Evolutionary conservation across 78 protist species (phyloP).

Genomic region (Dictyostelium discoideum): dicty_2.7 NC_007090.3:4649501-4650000

Average conservation of each 20-base stretch:
- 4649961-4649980: not conserved
- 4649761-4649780: not conserved
- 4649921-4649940: not conserved
- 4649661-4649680: not conserved
- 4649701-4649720: slow-evolving; percentile 44
- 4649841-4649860: slow-evolving; percentile 6
- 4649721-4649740: slow-evolving; percentile 69
- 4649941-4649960: not conserved
- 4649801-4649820: not conserved
- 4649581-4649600: slow-evolving; percentile 82
- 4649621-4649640: slow-evolving; percentile 26
- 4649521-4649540: slow-evolving; percentile 8
- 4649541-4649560: not conserved
- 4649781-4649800: not conserved
- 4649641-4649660: slow-evolving; percentile 67
- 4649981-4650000: not conserved
- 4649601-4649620: slow-evolving; percentile 75
- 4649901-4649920: not conserved
- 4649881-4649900: not conserved
- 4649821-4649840: not conserved
- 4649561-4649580: slow-evolving; percentile 42
- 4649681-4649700: not conserved
- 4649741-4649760: slow-evolving; percentile 40
- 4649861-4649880: not conserved
- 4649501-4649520: not conserved